Base-by-base conservation (phyloP, 352 stramenopile species). In the Globisporangium mamillatum region DNA sequence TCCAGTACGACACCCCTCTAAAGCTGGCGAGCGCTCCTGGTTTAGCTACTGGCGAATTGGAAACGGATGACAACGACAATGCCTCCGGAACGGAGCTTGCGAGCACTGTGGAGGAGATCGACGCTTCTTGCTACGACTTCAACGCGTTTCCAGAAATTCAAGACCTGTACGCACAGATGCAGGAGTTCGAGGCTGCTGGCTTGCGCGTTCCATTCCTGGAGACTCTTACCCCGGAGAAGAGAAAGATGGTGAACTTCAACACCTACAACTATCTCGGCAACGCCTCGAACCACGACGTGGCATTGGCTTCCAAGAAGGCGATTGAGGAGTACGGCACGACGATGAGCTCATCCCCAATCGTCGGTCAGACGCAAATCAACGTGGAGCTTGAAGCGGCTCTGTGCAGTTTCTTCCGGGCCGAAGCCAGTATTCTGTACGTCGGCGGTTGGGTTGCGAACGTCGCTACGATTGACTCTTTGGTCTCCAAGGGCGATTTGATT, bases 181-280 rank as follows among this genome's bases (percentile, higher is more conserved):
- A 88, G 34, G 77, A 94, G 66, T 90, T 94, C 50, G 75, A 89
- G 54, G 69, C 77, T 44, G 84, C 84, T n/a, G 87, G 87, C 36
- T 72, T 94, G 63, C 69, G 69, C 8, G 81, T 94, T 36, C 84
- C 84, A 56, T 94, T 81, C 58, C 70, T 94, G 50, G 86, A 94
- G 55, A 84, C 81, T 27, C 70, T 94, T 4, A 92, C 84, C 29
- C 69, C 81, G 1, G 83, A 87, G 63, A 92, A 89, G 74, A 78
- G 84, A 14, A 75, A 80, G 53, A 90, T 90, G 80, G 77, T 84
- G 29, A 94, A 94, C 81, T 93, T 92, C 72, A 93, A 93, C 76
- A 93, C 86, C 55, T 94, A 94, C 78, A 94, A 94, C 66, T 94
- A 94, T 66, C 76, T 94, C 18, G 86, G 86, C 22, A 89, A 93